Conservation (phyloP, 352 stramenopile genomes). For the Phytopythium cucurbitacearum region DNA sequence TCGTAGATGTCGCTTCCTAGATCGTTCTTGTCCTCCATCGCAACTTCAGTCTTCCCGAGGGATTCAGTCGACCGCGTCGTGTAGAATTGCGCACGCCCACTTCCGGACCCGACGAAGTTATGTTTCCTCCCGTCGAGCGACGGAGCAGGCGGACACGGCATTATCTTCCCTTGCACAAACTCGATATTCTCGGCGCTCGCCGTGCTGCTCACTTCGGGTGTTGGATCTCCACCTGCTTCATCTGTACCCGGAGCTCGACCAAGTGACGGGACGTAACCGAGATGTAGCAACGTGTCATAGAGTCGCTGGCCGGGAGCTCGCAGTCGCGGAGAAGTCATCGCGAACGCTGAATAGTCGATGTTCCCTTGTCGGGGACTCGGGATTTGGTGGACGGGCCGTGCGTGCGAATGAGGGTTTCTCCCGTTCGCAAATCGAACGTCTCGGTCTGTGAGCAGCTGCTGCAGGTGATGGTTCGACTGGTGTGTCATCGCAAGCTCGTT, state of each 20-base stretch:
- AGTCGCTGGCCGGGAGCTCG: conserved; percentile 13
- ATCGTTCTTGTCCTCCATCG: too few relatives aligned
- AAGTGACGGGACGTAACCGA: conserved; percentile 32
- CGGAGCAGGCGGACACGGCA: conserved; percentile 23
- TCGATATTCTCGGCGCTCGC: conserved; percentile 9
- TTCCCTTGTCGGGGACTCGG: background rate
- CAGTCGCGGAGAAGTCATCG: too few relatives aligned
- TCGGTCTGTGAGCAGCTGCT: conserved; percentile 26
- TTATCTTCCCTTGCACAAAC: conserved; percentile 29
- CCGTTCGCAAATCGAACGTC: conserved; percentile 27
- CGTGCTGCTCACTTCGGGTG: too few relatives aligned
- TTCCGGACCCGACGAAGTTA: background rate
- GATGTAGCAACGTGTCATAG: conserved; percentile 31
- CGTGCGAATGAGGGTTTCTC: conserved; percentile 2
- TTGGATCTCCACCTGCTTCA: too few relatives aligned
- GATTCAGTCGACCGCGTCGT: background rate
- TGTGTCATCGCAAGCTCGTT: conserved; percentile 44
- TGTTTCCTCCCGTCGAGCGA: background rate
- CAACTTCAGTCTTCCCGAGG: background rate
- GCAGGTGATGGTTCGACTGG: conserved; percentile 55
- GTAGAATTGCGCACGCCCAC: conserved; percentile 17
- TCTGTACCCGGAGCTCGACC: background rate
- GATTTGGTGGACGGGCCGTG: conserved; percentile 7
- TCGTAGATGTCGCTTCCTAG: too few relatives aligned
- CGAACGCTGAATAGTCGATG: too few relatives aligned